Evolutionary conservation across 2,329 filamentous ascomycete genomes (phyloP), one percentile per base, ranked within the genome.

Genomic region (Colletotrichum tropicicola): DNA sequence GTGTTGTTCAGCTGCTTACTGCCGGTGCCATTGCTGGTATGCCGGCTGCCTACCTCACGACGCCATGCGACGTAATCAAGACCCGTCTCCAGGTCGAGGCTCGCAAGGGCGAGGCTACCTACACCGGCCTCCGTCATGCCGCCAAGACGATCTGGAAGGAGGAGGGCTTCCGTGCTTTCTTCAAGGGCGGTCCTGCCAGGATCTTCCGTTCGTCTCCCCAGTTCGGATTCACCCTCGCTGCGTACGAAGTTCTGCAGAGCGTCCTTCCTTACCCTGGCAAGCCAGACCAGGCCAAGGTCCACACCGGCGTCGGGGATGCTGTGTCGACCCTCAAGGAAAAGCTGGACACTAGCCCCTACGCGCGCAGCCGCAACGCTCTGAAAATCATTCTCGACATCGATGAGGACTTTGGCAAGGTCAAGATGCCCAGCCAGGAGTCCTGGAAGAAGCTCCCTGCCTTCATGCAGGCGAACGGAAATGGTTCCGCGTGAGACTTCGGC

Each of bases 21-120:
- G 94, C 96, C 7, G 96, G 96, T 82, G 96, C 96, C 65, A 98
- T 99, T 69, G 92, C 92, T 30, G 92, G 92, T 80, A 96, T 96
- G 92, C 92, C 92, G 6, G 92, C 92, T 5, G 92, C 92, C 7
- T 99, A 99, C 82, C 86, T 99, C 68, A 99, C 96, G 23, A 99
- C 96, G 2, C 96, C 96, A 0, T 98, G 92, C 83, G 96, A 99
- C 75, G 96, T 99, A 67, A 98, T 99, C 90, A 99, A 99, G 87
- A 99, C 96, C 3, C 92, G 96, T 77, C 86, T 99, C 65, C 96
- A 99, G 79, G 96, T 99, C 64, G 96, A 99, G 80, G 94, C 95
- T 21, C 92, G 96, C 69, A 98, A 98, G 85, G 96, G 96, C 68
- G 95, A 99, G 73, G 91, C 90, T 4, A 85, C 86, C 51, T 99